Conservation (phyloP, 345 rosid genomes). For the Mercurialis annua region DNA sequence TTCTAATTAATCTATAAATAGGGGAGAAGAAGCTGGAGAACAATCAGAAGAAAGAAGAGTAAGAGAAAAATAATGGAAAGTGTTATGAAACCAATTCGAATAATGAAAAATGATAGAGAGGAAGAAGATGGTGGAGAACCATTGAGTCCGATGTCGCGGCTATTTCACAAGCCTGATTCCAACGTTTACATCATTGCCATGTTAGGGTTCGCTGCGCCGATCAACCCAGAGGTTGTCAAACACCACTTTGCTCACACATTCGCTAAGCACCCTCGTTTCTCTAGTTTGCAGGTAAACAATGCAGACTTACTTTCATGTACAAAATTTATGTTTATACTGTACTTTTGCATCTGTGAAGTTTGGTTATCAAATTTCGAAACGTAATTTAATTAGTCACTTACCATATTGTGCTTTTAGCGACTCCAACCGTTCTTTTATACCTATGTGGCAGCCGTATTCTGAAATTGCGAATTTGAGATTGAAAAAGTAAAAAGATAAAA, state of each 20-base stretch:
- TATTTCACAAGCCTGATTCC: background rate
- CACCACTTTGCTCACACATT: background rate
- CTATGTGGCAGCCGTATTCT: too few species aligned
- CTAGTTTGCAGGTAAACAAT: background rate
- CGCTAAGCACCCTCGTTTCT: constrained; percentile 22
- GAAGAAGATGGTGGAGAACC: background rate
- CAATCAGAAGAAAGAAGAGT: too few species aligned
- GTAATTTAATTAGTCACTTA: too few species aligned
- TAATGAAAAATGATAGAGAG: background rate
- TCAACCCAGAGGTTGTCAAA: constrained; percentile 7
- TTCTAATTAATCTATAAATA: too few species aligned
- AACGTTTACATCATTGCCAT: background rate
- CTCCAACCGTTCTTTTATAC: too few species aligned
- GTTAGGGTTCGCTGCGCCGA: background rate
- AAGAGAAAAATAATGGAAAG: background rate
- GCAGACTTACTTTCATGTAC: background rate
- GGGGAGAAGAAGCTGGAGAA: too few species aligned
- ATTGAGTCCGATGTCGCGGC: background rate
- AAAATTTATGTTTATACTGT: too few species aligned
- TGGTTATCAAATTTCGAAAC: too few species aligned
- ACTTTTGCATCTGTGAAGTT: too few species aligned
- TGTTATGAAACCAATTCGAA: constrained; percentile 3
- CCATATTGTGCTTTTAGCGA: too few species aligned
- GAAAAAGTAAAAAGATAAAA: too few species aligned
- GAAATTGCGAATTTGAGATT: too few species aligned